A percentile compares a stretch with the other conserved stretches of the same genome.
These are phyloP conservation scores for Alnus rubra DNA, from an alignment of 306 rosid species.

Conservation along the genomic window DNA sequence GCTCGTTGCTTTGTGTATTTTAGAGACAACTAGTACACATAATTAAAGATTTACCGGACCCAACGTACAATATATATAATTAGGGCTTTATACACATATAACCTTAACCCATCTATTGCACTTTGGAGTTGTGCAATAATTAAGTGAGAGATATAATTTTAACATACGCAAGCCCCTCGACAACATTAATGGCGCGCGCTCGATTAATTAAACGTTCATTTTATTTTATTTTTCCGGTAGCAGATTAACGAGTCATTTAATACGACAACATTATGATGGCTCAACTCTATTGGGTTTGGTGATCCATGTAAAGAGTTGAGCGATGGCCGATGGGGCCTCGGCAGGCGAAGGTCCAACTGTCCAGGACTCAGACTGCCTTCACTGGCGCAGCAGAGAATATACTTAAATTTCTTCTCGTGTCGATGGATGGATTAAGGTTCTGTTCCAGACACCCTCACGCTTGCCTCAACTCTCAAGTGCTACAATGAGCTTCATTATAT, in stretches of 20 bases:
- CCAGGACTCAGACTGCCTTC: background rate
- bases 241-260: constrained; percentile 15
- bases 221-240: background rate
- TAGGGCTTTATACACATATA: too few relatives aligned
- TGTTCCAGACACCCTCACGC: background rate
- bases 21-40: constrained; percentile 39
- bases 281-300: background rate
- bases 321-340: background rate
- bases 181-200: background rate
- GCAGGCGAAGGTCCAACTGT: background rate
- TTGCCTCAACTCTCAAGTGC: background rate
- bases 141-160: too few relatives aligned
- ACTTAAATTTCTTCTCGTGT: background rate
- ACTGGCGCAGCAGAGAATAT: background rate
- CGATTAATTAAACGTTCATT: background rate
- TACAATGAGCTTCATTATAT: too few relatives aligned
- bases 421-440: background rate
- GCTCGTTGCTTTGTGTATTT: too few relatives aligned
- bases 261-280: constrained; percentile 29
- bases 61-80: too few relatives aligned
- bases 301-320: background rate
- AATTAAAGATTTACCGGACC: background rate
- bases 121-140: too few relatives aligned
- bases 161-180: background rate
- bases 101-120: too few relatives aligned